Evolutionary conservation across 2,329 filamentous ascomycete genomes (phyloP).

Genomic region (Phyllosticta citribraziliensis): DNA sequence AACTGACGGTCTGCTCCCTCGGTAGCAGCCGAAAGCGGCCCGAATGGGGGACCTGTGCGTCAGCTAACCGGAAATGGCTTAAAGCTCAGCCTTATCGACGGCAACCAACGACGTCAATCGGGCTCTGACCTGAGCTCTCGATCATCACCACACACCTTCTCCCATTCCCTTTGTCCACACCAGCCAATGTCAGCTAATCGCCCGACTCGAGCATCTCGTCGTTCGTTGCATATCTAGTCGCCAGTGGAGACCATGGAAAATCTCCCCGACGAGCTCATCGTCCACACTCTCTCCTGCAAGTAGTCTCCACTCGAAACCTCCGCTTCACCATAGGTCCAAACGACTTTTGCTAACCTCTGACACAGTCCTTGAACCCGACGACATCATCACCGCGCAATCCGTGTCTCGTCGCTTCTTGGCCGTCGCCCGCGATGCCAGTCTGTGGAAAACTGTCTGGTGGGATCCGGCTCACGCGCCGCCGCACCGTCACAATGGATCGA

Average conservation of each 20-base stretch:
- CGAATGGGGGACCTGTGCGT: background rate
- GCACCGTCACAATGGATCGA: slow-evolving; percentile 46
- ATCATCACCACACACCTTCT: too few species aligned
- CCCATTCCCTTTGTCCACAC: too few species aligned
- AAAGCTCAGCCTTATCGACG: background rate
- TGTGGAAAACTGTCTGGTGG: slow-evolving; percentile 73
- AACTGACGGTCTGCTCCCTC: background rate
- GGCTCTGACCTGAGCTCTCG: too few species aligned
- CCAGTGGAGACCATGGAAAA: background rate
- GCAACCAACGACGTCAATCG: background rate
- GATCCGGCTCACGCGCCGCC: slow-evolving; percentile 54
- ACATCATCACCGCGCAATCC: slow-evolving; percentile 59
- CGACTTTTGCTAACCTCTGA: slow-evolving; percentile 10
- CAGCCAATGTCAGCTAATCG: background rate
- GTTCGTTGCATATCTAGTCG: background rate
- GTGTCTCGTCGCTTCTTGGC: slow-evolving; percentile 57
- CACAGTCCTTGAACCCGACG: slow-evolving; percentile 51
- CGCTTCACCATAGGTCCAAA: background rate
- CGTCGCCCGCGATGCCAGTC: slow-evolving; percentile 60
- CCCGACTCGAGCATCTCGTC: background rate
- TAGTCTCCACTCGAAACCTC: slow-evolving; percentile 8
- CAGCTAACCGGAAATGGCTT: background rate
- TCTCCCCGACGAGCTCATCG: slow-evolving; percentile 32
- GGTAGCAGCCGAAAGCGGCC: background rate
- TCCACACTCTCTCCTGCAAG: slow-evolving; percentile 35